Evolutionary conservation across 208 protist genomes (phyloP), one percentile per base, ranked within the genome.

Genomic region (Acanthamoeba royreba): DNA sequence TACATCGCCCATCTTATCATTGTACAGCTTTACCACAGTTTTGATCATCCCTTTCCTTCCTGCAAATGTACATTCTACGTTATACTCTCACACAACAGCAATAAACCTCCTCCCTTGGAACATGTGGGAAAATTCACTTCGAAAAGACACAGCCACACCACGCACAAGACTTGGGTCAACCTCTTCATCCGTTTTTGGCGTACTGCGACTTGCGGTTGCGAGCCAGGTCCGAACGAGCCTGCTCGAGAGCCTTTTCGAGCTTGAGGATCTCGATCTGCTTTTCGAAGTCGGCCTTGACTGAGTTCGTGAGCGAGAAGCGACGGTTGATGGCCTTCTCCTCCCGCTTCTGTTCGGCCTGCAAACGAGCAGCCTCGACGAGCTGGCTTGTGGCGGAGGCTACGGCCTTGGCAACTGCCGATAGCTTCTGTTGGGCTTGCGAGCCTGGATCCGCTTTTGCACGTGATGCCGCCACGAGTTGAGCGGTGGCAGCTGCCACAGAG

Each of bases 241-340:
- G 87, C 31, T 92, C 87, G 46, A 92, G 87, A 22, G 53, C 63
- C 69, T 93, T 93, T 63, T 93, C 88, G n/a, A 93, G 66, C 88
- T 81, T 83, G 35, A 93, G 63, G 88, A 93, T 93, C 45, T 93
- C 87, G 42, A 92, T 93, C 40, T 79, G 61, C 88, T 83, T 93
- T 63, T 93, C 61, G 33, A 58, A 46, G 63, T 83, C 63, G 25
- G 11, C 8, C 88, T 83, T 93, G 40, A 22, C 88, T n/a, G 45
- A 58, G 17, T 7, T n/a, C 33, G 88, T 46, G 4, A 93, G 88
- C 1, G 88, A 93, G 25, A 90, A 81, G 45, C 88, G 55, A 45
- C 58, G 55, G 43, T 81, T 83, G 43, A 83, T 93, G 63, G 33
- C 35, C 43, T 33, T 28, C 66, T 83, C 88, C 45, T 79, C 87